Evolutionary conservation across 192 early-diverging fungal species (phyloP), one percentile per base, ranked within the genome.

Genomic region (Coemansia furcata): DNA sequence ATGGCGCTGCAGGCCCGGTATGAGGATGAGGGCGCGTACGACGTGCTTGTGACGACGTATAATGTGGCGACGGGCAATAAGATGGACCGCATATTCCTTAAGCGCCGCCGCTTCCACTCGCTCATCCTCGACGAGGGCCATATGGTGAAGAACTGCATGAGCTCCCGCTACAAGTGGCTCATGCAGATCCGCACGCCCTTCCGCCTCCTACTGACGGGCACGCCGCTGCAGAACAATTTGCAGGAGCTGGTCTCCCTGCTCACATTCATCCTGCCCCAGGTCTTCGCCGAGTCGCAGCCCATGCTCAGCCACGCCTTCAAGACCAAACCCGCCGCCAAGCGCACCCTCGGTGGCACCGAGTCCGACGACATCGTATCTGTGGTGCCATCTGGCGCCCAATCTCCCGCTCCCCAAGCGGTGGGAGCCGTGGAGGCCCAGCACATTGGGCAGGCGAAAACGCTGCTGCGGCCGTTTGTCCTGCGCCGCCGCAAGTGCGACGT

Each of bases 61-160:
- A 90, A 86, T 29, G 73, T 94, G 35, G 92, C 93, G 0, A 89
- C 92, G 0, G 84, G 88, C 4, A 74, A 83, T 33, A 85, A 85
- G 60, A 81, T 91, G 7, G 93, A 95, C 65, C 85, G 92, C 9
- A 69, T 70, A 39, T 95, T 94, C 65, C 79, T 97, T 12, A 88
- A 85, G 60, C 63, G 73, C n/a, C 67, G 91, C 37, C 60, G 66
- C 1, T 92, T 89, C 70, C 71, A 85, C 58, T 81, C 89, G 15
- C 77, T 95, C 60, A 89, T 97, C 46, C 76, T 97, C 32, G 95
- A 97, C 73, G 95, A 97, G 69, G 94, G 94, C 14, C 90, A 94
- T 57, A 91, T 93, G 90, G 80, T 97, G 60, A 97, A 97, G 81
- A 97, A 97, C 74, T 90, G 89, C 61, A 85, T 85, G 47, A 91